Base-by-base conservation (phyloP, 192 early-diverging fungal genomes). In the Backusella westeae region DNA sequence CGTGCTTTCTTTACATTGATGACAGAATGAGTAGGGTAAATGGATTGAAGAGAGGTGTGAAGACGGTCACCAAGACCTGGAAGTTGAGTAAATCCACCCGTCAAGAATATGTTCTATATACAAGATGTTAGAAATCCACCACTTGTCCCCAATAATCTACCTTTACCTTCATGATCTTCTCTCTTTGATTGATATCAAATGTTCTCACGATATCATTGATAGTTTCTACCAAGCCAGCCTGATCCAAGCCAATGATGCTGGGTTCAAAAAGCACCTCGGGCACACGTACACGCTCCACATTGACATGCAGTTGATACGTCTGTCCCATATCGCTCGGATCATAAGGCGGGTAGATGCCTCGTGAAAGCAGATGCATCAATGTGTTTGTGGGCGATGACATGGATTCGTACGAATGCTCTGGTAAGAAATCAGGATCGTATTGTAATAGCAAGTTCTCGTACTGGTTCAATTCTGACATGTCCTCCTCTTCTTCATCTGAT, bases 191-290 rank as follows among this genome's bases (percentile, higher is more conserved):
- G 3, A 38, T 74, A 78, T 88, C 85, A 75, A 88, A 90, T 6
- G 86, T 85, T 69, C 84, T 89, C 21, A 93, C 72, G 5, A 93
- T 81, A 75, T 89, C 87, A 39, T 90, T 87, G 46, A 93, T 74
- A 8, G 91, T 91, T 80, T 97, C 96, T 0, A 96, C 83, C 38
- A 97, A 75, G 0, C 96, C 96, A 2, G 96, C 93, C 78, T 96
- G 94, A 77, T 97, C 95, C 3, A 96, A 82, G 19, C 96, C 96
- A 52, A 93, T 81, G 26, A 96, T 91, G 12, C 87, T 85, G 5
- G 96, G 96, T 49, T 96, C 93, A 86, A 97, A 97, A n/a, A 96
- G 78, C 1, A 89, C 91, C 82, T 97, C 96, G 2, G 95, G 95
- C 42, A 96, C 95, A 14, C 95, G 83, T 32, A 94, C 91, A 41